Conservation (phyloP, 345 rosid species). For the Noccaea bulbosa region DNA sequence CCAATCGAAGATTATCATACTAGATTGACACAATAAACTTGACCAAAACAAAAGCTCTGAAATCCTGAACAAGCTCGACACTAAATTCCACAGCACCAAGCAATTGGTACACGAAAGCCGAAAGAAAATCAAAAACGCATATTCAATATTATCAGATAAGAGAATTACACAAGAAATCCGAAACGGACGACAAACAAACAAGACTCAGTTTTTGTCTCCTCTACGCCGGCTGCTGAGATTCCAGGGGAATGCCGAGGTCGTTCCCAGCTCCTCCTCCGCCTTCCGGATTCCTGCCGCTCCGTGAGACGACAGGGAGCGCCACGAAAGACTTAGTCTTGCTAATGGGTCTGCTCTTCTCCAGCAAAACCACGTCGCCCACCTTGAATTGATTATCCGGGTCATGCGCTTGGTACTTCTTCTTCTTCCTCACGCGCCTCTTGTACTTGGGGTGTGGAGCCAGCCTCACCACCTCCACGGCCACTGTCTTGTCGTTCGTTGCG, state of each 20-base stretch:
- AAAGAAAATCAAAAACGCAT: slow-evolving; percentile 15
- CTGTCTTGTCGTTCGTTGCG: slow-evolving; percentile 83
- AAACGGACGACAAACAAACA: slow-evolving; percentile 1
- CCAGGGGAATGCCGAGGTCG: slow-evolving; percentile 73
- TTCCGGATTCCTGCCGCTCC: slow-evolving; percentile 39
- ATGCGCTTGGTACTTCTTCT: slow-evolving; percentile 95
- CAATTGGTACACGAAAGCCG: slow-evolving; percentile 11
- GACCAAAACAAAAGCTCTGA: neutral
- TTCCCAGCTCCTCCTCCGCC: slow-evolving; percentile 34
- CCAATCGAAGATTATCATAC: neutral
- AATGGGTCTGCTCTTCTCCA: slow-evolving; percentile 75
- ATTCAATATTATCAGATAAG: slow-evolving; percentile 2
- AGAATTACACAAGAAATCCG: slow-evolving; percentile 27
- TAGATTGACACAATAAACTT: neutral
- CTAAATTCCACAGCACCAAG: slow-evolving; percentile 2
- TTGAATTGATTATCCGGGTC: slow-evolving; percentile 82
- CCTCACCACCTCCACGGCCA: slow-evolving; percentile 77
- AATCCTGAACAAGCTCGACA: too few species aligned
- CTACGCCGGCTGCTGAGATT: slow-evolving; percentile 57
- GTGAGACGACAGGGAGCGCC: slow-evolving; percentile 58
- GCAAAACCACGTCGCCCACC: slow-evolving; percentile 80
- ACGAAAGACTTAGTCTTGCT: slow-evolving; percentile 81
- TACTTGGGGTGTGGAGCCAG: slow-evolving; percentile 84
- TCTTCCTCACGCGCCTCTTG: slow-evolving; percentile 80
- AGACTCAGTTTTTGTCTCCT: slow-evolving; percentile 15